Conservation (phyloP, 805 yeast species). For the Zygosaccharomyces lentus region DNA sequence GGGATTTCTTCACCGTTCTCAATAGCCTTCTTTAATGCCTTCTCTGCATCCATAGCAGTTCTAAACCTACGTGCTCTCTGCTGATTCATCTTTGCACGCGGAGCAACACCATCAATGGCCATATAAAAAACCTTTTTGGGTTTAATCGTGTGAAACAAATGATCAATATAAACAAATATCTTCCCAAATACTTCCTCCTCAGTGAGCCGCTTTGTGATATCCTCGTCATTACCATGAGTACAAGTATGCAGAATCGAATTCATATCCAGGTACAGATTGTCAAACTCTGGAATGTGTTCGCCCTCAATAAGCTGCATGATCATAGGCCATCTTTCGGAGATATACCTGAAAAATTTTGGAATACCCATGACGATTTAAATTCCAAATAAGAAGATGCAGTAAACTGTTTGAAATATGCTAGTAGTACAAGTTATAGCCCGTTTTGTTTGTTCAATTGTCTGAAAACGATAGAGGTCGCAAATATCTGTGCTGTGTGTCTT, state of each 20-base stretch:
- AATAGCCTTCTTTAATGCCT: conserved; percentile 66
- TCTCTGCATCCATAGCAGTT: conserved; percentile 90
- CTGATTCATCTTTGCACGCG: conserved; percentile 97
- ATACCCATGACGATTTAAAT: conserved; percentile 57
- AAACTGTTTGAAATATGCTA: not conserved
- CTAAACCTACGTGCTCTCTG: conserved; percentile 94
- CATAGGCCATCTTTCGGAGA: conserved; percentile 98
- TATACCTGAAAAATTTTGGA: conserved; percentile 93
- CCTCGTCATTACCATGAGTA: conserved; percentile 78
- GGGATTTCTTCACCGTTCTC: conserved; percentile 71
- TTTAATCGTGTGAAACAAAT: conserved; percentile 77
- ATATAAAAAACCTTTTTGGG: conserved; percentile 85
- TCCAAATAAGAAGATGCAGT: not conserved
- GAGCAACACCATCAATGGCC: conserved; percentile 99
- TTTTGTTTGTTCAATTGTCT: not conserved
- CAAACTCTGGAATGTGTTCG: conserved; percentile 85
- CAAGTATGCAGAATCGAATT: conserved; percentile 92
- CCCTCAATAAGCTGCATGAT: conserved; percentile 83
- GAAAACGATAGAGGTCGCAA: not conserved
- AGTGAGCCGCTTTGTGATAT: conserved; percentile 56
- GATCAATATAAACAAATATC: conserved; percentile 93
- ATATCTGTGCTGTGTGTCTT: not conserved
- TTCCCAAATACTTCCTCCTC: conserved; percentile 91
- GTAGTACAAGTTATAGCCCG: not conserved
- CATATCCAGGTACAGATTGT: conserved; percentile 94